Evolutionary conservation across 208 protist species (phyloP), one percentile per base, ranked within the genome.

Genomic region (Trypanosoma platydactyli): DNA sequence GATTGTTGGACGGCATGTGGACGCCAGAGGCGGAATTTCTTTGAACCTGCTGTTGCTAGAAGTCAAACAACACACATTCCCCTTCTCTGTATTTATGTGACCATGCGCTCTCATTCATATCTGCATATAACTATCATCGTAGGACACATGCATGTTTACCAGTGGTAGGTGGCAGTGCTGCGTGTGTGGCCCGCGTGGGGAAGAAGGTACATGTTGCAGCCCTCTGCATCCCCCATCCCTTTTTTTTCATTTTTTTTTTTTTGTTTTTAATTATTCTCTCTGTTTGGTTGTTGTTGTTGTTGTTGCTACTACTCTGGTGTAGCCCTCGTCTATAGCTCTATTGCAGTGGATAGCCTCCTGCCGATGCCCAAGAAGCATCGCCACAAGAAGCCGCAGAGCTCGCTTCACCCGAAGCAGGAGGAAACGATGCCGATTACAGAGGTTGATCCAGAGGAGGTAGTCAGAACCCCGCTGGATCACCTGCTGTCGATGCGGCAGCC

Each of bases 1-100:
- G 76, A 15, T 60, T 95, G 18, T 70, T 92, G 5, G 89, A 95
- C 53, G 89, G 89, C n/a, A 78, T 71, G 20, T 95, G 89, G 89
- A 91, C 89, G 25, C 86, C 89, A 0, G 76, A 84, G 33, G 51
- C 83, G 6, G 89, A 95, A 71, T 88, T 80, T 51, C 16, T 92
- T 38, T 91, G 64, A 76, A 33, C 45, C 45, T 49, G 45, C 45
- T 18, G 45, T 5, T 5, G 13, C 3, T 49, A 7, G 15, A 30
- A n/a, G 16, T 18, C 16, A 25, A 25, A 44, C n/a, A 29, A 22
- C 12, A 40, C 16, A 25, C 25, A 52, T 20, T 54, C 25, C 35
- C 38, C 50, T n/a, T 30, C 22, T 56, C 16, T 30, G 0, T 54
- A 18, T 65, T 55, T 54, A 29, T 45, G 2, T 45, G 1, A 7